Conservation (phyloP, 1,284 basidiomycete species). For the Singerocomus inundabilis region DNA sequence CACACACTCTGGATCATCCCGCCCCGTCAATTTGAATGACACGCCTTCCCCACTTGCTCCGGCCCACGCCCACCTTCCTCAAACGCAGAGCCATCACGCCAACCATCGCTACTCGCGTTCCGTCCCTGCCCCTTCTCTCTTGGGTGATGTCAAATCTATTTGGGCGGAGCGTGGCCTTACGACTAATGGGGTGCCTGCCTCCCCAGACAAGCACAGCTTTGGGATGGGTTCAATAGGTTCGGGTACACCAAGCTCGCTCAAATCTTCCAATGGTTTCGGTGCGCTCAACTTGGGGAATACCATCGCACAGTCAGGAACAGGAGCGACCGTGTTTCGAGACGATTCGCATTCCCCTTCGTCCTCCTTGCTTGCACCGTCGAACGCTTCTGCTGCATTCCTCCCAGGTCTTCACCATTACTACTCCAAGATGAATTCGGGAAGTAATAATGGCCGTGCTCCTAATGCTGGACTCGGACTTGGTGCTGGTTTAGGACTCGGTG, state of each 20-base stretch:
- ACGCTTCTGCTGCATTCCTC: constrained; percentile 77
- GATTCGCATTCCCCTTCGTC: constrained; percentile 41
- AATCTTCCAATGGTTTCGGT: constrained; percentile 42
- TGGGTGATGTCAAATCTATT: constrained; percentile 72
- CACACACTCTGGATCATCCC: constrained; percentile 49
- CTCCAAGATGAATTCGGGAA: constrained; percentile 43
- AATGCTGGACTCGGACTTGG: constrained; percentile 24
- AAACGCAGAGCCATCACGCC: constrained; percentile 34
- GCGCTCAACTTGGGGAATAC: constrained; percentile 18
- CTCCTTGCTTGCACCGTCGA: constrained; percentile 54
- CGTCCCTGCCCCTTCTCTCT: constrained; percentile 69
- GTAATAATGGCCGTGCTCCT: constrained; percentile 20
- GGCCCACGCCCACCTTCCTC: constrained; percentile 9
- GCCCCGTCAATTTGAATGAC: constrained; percentile 28
- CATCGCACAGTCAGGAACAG: constrained; percentile 11
- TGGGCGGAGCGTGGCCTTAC: constrained; percentile 51
- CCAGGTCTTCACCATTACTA: constrained; percentile 65
- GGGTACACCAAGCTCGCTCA: constrained; percentile 49
- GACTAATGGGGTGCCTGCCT: constrained; percentile 30
- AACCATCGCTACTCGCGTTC: constrained; percentile 75
- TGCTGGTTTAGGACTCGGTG: constrained; percentile 26
- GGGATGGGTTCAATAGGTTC: constrained; percentile 36
- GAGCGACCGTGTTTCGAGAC: constrained; percentile 32
- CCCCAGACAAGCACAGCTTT: constrained; percentile 30
- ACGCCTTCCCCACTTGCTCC: constrained; percentile 19